These are phyloP conservation scores for Pueraria montana DNA, from an alignment of 306 rosid genomes.

Conservation along the genomic window DNA sequence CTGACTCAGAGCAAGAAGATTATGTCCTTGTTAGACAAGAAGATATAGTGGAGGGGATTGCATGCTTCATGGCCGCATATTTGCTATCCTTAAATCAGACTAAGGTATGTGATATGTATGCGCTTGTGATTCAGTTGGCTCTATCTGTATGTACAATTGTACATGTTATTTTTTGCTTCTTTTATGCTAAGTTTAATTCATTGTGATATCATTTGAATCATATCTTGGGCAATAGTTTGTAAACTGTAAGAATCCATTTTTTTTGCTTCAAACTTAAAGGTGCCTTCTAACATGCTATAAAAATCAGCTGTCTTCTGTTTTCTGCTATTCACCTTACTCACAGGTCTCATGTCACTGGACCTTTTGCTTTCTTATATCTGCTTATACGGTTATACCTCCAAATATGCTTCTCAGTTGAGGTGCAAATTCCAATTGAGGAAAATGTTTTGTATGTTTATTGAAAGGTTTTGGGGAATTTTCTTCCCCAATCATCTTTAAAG, in stretches of 20 bases:
- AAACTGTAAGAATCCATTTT: constrained; percentile 8
- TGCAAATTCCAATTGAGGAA: neutral
- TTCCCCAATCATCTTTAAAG: neutral
- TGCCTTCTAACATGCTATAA: neutral
- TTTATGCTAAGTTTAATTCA: neutral
- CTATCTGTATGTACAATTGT: neutral
- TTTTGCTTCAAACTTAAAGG: neutral
- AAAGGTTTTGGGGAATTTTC: constrained; percentile 10
- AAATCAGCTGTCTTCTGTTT: neutral
- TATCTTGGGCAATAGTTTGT: neutral
- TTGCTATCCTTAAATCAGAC: constrained; percentile 78
- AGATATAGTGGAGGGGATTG: constrained; percentile 86
- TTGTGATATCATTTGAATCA: neutral
- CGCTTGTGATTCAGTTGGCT: neutral
- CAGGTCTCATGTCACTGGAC: neutral
- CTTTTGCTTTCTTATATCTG: neutral
- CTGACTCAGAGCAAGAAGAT: constrained; percentile 65
- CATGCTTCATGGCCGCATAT: constrained; percentile 90
- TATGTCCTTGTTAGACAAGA: constrained; percentile 83
- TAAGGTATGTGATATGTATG: constrained; percentile 58
- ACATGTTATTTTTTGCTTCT: neutral
- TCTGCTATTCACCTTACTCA: neutral
- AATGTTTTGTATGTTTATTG: neutral
- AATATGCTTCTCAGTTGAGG: neutral
- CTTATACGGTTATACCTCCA: neutral